Evolutionary conservation across 176 grass and related monocot species (phyloP).

Genomic region (Ananas comosus): DNA sequence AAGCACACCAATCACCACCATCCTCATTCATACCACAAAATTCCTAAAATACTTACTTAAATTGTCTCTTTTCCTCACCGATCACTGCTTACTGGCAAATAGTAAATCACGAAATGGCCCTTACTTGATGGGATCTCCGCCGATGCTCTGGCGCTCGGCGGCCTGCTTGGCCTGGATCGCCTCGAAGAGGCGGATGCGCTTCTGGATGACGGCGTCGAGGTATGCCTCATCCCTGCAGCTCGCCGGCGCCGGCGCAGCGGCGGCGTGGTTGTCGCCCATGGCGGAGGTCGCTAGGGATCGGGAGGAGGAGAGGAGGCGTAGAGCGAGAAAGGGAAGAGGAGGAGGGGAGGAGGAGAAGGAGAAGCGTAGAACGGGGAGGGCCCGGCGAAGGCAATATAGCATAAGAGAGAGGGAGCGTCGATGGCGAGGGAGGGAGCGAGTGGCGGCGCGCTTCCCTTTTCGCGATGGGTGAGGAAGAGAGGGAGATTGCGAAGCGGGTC

Average conservation of each 20-base stretch:
- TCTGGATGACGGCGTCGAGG: conserved; percentile 47
- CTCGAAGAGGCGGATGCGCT: conserved; percentile 57
- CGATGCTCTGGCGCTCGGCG: conserved; percentile 48
- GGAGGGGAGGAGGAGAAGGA: neutral
- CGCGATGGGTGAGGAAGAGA: neutral
- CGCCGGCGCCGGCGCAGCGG: conserved; percentile 11
- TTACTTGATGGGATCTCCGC: conserved; percentile 67
- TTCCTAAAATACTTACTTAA: neutral
- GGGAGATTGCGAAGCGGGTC: no score
- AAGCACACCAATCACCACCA: neutral
- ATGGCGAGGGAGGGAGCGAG: neutral
- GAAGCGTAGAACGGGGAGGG: conserved; percentile 25
- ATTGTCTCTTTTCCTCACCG: neutral
- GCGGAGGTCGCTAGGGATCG: conserved; percentile 8
- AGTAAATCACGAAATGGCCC: neutral
- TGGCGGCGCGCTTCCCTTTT: neutral
- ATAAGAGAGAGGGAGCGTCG: conserved; percentile 25
- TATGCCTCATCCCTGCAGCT: conserved; percentile 42
- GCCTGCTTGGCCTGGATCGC: conserved; percentile 48
- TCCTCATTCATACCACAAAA: neutral
- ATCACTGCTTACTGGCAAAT: neutral
- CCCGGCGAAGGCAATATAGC: conserved; percentile 40
- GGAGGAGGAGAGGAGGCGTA: conserved; percentile 1
- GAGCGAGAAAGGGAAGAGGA: neutral
- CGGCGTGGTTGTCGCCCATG: conserved; percentile 34